Conservation (phyloP, 176 grass and related monocot genomes). For the Bothriochloa decipiens region DNA sequence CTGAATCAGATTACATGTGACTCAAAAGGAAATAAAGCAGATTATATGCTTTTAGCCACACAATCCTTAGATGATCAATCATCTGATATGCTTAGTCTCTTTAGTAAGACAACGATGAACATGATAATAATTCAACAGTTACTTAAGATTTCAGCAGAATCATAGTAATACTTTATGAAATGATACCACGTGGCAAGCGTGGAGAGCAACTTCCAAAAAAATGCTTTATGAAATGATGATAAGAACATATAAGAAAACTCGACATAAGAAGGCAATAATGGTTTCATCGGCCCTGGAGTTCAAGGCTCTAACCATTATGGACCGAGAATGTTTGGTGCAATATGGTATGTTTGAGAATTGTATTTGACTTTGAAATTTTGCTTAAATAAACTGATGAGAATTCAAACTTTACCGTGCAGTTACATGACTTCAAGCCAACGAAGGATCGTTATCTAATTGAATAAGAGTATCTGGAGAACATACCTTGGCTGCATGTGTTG, state of each 20-base stretch:
- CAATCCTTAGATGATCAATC: constrained; percentile 15
- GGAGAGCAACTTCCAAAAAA: too few relatives aligned
- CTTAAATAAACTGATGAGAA: not conserved
- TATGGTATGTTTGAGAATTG: not conserved
- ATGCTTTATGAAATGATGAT: not conserved
- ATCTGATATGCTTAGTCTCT: not conserved
- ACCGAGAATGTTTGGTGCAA: not conserved
- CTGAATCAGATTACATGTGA: constrained; percentile 22
- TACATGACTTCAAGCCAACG: not conserved
- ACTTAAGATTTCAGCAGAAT: constrained; percentile 1
- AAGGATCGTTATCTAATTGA: not conserved
- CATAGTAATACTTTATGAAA: not conserved
- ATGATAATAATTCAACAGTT: not conserved
- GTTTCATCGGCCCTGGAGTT: not conserved
- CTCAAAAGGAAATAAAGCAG: not conserved
- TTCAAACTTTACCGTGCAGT: not conserved
- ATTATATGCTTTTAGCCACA: not conserved
- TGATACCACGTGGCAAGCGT: too few relatives aligned
- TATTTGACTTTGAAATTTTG: constrained; percentile 1
- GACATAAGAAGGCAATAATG: not conserved
- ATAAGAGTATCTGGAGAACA: constrained; percentile 28
- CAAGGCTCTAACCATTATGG: not conserved
- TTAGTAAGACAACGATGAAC: not conserved
- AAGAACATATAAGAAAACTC: not conserved
- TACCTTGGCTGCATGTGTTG: constrained; percentile 51